Base-by-base conservation (phyloP, 345 rosid species). In the Cardamine occulta region DNA sequence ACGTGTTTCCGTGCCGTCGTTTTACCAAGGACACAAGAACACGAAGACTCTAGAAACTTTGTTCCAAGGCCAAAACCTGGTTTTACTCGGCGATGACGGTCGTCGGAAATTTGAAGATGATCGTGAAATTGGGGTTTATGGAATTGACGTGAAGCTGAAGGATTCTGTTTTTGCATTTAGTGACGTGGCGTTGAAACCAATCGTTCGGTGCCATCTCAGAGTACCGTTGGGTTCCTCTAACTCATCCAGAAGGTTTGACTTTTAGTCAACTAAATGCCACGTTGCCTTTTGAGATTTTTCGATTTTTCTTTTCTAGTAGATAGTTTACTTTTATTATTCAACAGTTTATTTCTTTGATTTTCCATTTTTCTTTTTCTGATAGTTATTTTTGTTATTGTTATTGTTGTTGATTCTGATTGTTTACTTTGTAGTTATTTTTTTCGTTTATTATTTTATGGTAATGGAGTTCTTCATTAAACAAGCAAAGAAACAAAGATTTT, bases 11-110 rank as follows among this genome's bases (percentile, higher is more conserved):
- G 58, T 32, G 31, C 21, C 19, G 13, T 35, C 47, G 45, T 66
- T 66, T 13, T 49, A 66, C 26, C 71, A 66, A 19, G 71, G 59
- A 0, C 71, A 66, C 58, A 66, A 66, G 71, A 66, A 17, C 45
- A 66, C 58, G 21, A 8, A 6, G 31, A 12, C 8, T 12, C 4
- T 63, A 4, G 32, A 21, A 28, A 10, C 32, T 2, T 3, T 48
- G 58, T 48, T 66, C 13, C 8, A 49, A 32, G 47, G 47, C 3
- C 71, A 66, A 14, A 18, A 66, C 4, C 4, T 66, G 3, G 31
- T 66, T 32, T 4, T 66, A 1, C 21, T 66, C 2, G 21, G 26
- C 1, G 55, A 3, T 26, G 2, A 26, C 0, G 54, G 11, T 2
- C 17, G 5, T 4, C 8, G 1, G 17, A 48, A 65, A 7, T 65